Evolutionary conservation across 1,284 basidiomycete species (phyloP).

Genomic region (Ceratobasidium sp.): DNA sequence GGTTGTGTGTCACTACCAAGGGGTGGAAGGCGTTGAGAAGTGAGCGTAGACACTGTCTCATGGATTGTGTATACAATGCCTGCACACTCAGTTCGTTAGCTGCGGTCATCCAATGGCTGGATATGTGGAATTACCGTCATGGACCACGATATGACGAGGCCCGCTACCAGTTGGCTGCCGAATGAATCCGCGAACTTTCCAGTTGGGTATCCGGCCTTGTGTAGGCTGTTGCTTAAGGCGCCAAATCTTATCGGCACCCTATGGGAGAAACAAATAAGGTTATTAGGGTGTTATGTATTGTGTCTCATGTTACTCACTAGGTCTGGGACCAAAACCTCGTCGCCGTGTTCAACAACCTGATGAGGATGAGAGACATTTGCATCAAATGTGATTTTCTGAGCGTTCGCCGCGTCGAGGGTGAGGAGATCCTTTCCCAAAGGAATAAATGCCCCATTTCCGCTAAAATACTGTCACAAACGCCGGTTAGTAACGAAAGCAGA

Average conservation of each 20-base stretch:
- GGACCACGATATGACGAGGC: conserved; percentile 71
- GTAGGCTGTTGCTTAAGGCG: conserved; percentile 50
- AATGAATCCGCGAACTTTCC: conserved; percentile 72
- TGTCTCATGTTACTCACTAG: conserved; percentile 20
- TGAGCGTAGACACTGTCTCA: conserved; percentile 74
- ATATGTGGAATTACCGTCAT: conserved; percentile 57
- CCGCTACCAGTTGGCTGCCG: conserved; percentile 74
- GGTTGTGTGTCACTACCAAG: conserved; percentile 37
- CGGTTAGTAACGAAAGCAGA: not conserved
- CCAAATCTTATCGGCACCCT: conserved; percentile 52
- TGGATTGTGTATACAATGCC: conserved; percentile 71
- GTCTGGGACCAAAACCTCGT: conserved; percentile 42
- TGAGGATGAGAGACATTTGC: conserved; percentile 44
- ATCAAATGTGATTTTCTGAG: conserved; percentile 21
- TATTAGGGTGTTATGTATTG: not conserved
- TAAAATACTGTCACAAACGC: conserved; percentile 12
- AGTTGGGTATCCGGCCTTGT: conserved; percentile 58
- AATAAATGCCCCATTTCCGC: conserved; percentile 40
- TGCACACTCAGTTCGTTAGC: conserved; percentile 49
- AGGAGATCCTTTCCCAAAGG: conserved; percentile 23
- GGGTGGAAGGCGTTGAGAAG: conserved; percentile 71
- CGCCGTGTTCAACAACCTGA: conserved; percentile 25
- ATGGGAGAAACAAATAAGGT: not conserved
- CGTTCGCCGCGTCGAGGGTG: conserved; percentile 17
- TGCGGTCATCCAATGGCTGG: not conserved